Evolutionary conservation across 495 filamentous ascomycete genomes (phyloP), one percentile per base, ranked within the genome.

Genomic region (Penicillium coffeae): DNA sequence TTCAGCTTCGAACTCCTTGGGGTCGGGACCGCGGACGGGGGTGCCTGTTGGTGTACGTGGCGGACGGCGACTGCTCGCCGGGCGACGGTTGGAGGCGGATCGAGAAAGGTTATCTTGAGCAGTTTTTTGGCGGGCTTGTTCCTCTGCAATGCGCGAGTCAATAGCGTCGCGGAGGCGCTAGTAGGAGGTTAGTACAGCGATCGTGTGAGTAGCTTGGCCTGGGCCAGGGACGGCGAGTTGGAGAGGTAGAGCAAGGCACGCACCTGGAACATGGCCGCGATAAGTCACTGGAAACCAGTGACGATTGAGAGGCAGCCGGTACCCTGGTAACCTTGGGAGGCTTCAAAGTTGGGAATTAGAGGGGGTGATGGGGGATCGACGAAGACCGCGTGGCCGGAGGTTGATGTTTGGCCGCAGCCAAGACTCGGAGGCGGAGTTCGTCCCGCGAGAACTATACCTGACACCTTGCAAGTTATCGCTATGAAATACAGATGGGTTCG

Each of bases 131-230:
- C 88, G 83, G 45, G 88, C 86, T 68, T 93, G 88, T 74, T 95
- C 90, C 71, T 95, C 88, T 54, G 89, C 86, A 52, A 95, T 90
- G 55, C 84, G 82, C 54, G 82, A 82, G 62, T 95, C 89, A 59
- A 95, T 87, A 42, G 87, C 86, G 51, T 85, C 86, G 74, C 89
- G 90, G 58, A 95, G 66, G 69, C 89, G 85, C 89, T 95, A 63
- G 53, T 33, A 32, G 22, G 19, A 19, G 13, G 45, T 52, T 16
- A 56, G 36, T 42, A 48, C 34, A 21, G 10, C 21, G 16, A 8
- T 16, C 18, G 18, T 25, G 30, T 3, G 16, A 1, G 21, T 37
- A 5, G 35, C 42, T n/a, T 25, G 38, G 33, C 43, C 12, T 7
- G 35, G 19, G 34, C 37, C 15, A 14, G 8, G 15, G 48, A 14